Percentiles rank a stretch among this genome's conserved stretches.
Evolutionary conservation across 805 yeast genomes (phyloP).

Genomic region (Nakazawaea anatomiae): DNA sequence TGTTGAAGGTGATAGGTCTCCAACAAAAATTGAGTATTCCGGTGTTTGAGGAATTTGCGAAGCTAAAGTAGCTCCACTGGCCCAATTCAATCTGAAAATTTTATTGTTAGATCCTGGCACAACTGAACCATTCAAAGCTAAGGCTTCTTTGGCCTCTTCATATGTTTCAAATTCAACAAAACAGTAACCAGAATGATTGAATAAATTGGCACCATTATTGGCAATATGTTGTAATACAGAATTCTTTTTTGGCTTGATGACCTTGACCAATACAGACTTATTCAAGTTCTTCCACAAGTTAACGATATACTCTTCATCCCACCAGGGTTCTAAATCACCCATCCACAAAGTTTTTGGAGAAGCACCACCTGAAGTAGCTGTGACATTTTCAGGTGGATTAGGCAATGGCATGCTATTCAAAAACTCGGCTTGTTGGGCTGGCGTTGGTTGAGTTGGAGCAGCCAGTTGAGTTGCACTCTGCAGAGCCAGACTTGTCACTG

Average conservation of each 20-base stretch:
- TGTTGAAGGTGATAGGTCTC: constrained; percentile 71
- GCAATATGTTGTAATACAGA: constrained; percentile 29
- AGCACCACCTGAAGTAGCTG: constrained; percentile 31
- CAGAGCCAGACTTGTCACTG: background rate
- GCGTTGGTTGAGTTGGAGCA: constrained; percentile 3
- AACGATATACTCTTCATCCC: constrained; percentile 56
- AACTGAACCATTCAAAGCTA: constrained; percentile 57
- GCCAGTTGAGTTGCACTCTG: background rate
- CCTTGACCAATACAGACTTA: constrained; percentile 56
- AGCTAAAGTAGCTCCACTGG: constrained; percentile 70
- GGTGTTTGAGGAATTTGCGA: constrained; percentile 71
- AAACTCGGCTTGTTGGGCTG: constrained; percentile 10
- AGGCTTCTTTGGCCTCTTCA: constrained; percentile 64
- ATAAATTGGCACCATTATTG: constrained; percentile 12
- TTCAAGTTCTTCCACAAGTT: constrained; percentile 56
- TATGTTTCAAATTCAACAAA: constrained; percentile 68
- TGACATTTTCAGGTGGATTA: constrained; percentile 46
- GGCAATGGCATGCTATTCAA: constrained; percentile 31
- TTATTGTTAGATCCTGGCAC: constrained; percentile 57
- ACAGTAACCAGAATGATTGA: constrained; percentile 57
- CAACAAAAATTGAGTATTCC: constrained; percentile 76
- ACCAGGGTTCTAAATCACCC: constrained; percentile 83
- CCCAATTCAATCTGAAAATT: constrained; percentile 75
- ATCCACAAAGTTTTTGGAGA: constrained; percentile 78
- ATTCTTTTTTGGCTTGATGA: constrained; percentile 44